A percentile compares a stretch with the other conserved stretches of the same genome.
Conservation (phyloP, 2,329 filamentous ascomycete species). For the Sclerotinia minor region DNA sequence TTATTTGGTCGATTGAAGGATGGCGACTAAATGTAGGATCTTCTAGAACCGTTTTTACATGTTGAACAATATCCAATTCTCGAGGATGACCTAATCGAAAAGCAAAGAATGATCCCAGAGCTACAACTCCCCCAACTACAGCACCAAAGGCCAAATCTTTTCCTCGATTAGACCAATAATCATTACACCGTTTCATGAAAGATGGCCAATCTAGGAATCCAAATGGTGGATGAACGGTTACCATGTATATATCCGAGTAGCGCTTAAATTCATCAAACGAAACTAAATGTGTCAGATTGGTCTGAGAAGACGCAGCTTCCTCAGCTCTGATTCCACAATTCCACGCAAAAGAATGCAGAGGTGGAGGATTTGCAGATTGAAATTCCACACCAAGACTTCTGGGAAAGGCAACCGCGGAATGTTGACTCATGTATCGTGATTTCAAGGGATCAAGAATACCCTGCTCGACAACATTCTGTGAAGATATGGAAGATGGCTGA, state of each 20-base stretch:
- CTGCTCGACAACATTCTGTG: conserved; percentile 28
- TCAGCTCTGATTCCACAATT: conserved; percentile 41
- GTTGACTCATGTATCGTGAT: conserved; percentile 34
- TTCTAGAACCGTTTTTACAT: conserved; percentile 34
- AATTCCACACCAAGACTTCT: conserved; percentile 41
- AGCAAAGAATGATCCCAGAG: conserved; percentile 43
- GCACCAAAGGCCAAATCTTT: conserved; percentile 42
- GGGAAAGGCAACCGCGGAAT: conserved; percentile 42
- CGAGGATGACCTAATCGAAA: conserved; percentile 29
- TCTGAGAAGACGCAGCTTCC: conserved; percentile 29
- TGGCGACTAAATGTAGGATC: conserved; percentile 27
- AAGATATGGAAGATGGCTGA: conserved; percentile 15
- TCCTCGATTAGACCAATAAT: conserved; percentile 39
- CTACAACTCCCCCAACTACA: conserved; percentile 41
- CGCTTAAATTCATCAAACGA: conserved; percentile 21
- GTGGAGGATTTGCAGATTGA: conserved; percentile 41
- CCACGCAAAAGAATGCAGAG: conserved; percentile 45
- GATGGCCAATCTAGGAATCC: conserved; percentile 40
- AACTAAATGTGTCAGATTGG: conserved; percentile 33
- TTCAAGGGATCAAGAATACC: conserved; percentile 23
- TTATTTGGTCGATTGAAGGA: conserved; percentile 33
- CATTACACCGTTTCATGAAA: conserved; percentile 36
- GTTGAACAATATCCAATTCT: conserved; percentile 38
- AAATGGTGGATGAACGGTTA: conserved; percentile 41
- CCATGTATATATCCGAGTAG: conserved; percentile 38